A percentile compares a stretch with the other conserved stretches of the same genome.
These are phyloP conservation scores for Chernovozyma sophiae-reginae DNA, from an alignment of 1,139 yeast species.

Conservation along the genomic window DNA sequence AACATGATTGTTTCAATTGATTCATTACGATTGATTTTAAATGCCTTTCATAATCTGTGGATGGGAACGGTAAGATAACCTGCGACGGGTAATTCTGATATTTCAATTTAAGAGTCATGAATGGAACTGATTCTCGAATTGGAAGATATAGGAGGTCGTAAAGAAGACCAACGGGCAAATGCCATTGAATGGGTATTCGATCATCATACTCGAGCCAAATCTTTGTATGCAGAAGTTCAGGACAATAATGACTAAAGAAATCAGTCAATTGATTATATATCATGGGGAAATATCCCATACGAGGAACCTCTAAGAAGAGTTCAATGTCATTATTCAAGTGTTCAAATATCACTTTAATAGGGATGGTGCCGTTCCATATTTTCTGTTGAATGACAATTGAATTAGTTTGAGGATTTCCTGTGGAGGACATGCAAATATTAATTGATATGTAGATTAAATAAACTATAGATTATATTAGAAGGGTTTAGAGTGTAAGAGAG, in stretches of 20 bases:
- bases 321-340: not conserved
- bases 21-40: conserved; percentile 62
- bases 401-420: not conserved
- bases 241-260: not conserved
- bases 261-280: conserved; percentile 35
- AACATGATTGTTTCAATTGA: conserved; percentile 76
- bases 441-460: no score
- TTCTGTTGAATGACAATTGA: not conserved
- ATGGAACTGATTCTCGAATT: not conserved
- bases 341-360: conserved; percentile 31
- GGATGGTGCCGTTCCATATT: conserved; percentile 57
- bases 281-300: conserved; percentile 45
- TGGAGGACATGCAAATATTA: no score
- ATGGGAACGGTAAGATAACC: conserved; percentile 46
- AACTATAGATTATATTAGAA: no score
- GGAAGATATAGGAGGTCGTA: conserved; percentile 46
- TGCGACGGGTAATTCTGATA: conserved; percentile 47
- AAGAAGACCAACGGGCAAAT: conserved; percentile 70
- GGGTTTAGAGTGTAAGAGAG: no score
- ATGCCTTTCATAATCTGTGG: conserved; percentile 21
- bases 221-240: conserved; percentile 17
- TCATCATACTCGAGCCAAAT: conserved; percentile 64
- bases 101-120: conserved; percentile 51
- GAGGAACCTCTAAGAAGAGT: not conserved
- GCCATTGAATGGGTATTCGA: conserved; percentile 68